Conservation (phyloP, 2,329 filamentous ascomycete species). For the Moelleriella libera region DNA sequence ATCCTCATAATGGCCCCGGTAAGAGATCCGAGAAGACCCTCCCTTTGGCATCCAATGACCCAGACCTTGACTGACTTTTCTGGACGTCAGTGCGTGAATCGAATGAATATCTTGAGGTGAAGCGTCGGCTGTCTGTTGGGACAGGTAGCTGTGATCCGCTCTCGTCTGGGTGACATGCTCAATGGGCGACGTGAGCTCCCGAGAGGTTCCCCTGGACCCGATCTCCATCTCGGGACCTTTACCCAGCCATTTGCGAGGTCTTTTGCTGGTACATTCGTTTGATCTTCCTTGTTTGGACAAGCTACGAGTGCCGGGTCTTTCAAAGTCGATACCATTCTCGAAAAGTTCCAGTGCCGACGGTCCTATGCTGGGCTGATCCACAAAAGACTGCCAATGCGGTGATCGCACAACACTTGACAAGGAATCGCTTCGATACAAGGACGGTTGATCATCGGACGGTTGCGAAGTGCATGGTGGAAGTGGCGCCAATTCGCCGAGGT, state of each 20-base stretch:
- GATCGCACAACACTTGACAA: slow-evolving; percentile 21
- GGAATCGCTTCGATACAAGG: slow-evolving; percentile 1
- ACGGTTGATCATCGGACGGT: neutral
- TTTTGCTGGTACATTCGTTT: neutral
- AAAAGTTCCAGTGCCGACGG: slow-evolving; percentile 15
- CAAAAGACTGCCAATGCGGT: slow-evolving; percentile 12
- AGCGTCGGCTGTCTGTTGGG: neutral
- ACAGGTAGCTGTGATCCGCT: too few species aligned
- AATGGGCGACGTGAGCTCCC: too few species aligned
- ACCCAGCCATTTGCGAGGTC: too few species aligned
- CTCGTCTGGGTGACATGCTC: too few species aligned
- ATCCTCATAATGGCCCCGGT: neutral
- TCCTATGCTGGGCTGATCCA: slow-evolving; percentile 6
- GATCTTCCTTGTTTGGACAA: slow-evolving; percentile 2
- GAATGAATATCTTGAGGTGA: neutral
- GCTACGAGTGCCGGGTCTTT: slow-evolving; percentile 4
- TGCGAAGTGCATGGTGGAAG: neutral
- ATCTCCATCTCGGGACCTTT: too few species aligned
- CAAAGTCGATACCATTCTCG: slow-evolving; percentile 17
- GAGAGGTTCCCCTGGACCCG: too few species aligned
- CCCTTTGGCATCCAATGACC: slow-evolving; percentile 5
- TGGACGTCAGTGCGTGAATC: neutral
- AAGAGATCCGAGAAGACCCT: neutral
- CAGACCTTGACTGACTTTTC: slow-evolving; percentile 1
- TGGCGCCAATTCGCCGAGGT: neutral